phyloP scores from a whole-genome alignment of 441 rosid genomes.

The Pelargonium citronellum region DNA sequence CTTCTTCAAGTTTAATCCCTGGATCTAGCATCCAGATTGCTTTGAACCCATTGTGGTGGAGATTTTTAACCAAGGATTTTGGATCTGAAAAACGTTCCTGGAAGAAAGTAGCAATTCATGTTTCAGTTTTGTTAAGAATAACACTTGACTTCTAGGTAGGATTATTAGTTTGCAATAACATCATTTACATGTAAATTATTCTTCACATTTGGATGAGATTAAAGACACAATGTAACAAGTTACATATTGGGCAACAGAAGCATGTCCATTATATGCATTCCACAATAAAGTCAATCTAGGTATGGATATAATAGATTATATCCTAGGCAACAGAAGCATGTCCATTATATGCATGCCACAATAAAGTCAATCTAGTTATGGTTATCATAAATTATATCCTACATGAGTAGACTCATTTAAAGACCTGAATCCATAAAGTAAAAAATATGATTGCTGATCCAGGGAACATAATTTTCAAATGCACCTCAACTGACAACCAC shows the following conservation, averaged over 20 bases:
- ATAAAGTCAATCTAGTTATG: background rate
- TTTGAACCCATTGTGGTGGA: constrained; percentile 65
- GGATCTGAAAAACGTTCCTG: constrained; percentile 76
- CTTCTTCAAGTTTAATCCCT: constrained; percentile 77
- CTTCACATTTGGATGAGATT: background rate
- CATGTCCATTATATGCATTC: background rate
- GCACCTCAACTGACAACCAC: background rate
- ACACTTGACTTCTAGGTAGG: background rate
- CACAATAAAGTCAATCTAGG: no score
- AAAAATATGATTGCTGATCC: background rate
- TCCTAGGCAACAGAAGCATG: background rate
- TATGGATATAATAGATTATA: background rate
- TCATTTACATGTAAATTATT: background rate
- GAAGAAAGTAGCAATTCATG: constrained; percentile 17
- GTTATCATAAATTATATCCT: background rate
- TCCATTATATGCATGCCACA: background rate
- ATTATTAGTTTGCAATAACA: background rate
- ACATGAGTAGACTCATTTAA: background rate
- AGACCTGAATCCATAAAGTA: background rate
- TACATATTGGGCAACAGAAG: background rate
- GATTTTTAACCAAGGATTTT: constrained; percentile 49
- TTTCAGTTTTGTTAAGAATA: background rate
- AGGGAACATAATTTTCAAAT: background rate
- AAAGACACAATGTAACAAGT: background rate
- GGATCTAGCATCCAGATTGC: constrained; percentile 99